Evolutionary conservation across 768 basidiomycete species (phyloP).

Genomic region (Plicaturopsis crispa): DNA sequence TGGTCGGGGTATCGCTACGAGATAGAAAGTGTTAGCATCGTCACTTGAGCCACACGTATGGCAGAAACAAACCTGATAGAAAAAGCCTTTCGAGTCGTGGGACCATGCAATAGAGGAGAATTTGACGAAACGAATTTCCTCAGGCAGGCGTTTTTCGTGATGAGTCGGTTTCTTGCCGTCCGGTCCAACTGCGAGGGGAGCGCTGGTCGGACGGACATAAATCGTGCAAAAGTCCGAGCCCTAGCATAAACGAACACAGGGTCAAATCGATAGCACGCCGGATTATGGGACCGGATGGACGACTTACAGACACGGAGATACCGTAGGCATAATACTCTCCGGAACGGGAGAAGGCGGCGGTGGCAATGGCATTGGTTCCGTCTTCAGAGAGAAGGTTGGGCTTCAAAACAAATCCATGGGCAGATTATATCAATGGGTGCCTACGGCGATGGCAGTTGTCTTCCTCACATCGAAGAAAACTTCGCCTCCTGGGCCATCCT

Average conservation of each 20-base stretch:
- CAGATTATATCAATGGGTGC: too few relatives aligned
- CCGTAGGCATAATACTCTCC: constrained; percentile 75
- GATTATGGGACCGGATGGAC: constrained; percentile 3
- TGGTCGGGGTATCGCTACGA: constrained; percentile 50
- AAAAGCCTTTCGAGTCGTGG: constrained; percentile 74
- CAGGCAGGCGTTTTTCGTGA: constrained; percentile 46
- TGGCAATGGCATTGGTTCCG: constrained; percentile 59
- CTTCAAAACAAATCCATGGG: constrained; percentile 20
- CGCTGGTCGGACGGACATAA: constrained; percentile 56
- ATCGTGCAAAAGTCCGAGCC: constrained; percentile 70
- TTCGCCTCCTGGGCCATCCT: constrained; percentile 43
- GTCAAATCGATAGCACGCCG: constrained; percentile 3
- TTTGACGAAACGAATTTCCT: constrained; percentile 71
- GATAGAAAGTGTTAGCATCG: not conserved
- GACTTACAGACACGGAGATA: constrained; percentile 60
- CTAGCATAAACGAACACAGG: too few relatives aligned
- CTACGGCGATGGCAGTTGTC: too few relatives aligned
- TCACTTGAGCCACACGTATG: constrained; percentile 1
- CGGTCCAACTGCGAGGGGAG: constrained; percentile 42
- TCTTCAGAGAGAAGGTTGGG: constrained; percentile 67
- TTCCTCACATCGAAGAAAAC: constrained; percentile 69
- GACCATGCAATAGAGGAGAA: constrained; percentile 71
- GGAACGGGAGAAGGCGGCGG: constrained; percentile 51
- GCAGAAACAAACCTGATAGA: constrained; percentile 53
- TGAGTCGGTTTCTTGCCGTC: constrained; percentile 31